Evolutionary conservation across 2,329 filamentous ascomycete species (phyloP), one percentile per base, ranked within the genome.

Genomic region (Paecilomyces niveus): DNA sequence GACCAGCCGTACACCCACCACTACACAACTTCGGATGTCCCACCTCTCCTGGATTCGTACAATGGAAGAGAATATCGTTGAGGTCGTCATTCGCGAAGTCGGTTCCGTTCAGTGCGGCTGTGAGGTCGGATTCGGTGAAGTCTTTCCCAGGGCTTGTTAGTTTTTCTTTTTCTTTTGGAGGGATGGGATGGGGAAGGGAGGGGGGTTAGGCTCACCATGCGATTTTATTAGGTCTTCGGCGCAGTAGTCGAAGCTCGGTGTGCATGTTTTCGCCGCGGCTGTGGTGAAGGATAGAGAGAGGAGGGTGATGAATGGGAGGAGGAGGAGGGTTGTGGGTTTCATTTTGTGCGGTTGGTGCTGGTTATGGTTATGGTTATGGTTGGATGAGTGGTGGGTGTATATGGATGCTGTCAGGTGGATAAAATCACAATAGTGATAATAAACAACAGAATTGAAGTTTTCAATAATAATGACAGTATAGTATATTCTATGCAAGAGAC

Each of bases 211-310:
- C 59, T 53, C 57, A 72, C 70, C 70, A 53, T 72, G 70, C 1
- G 62, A 63, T 15, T 66, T 62, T 21, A 70, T 64, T 26, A 72
- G 58, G 10, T 63, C 60, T 29, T 65, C 63, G 0, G 70, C 66
- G 59, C 70, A 72, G 58, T 72, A 72, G 54, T 72, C 70, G 55
- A 72, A 72, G 58, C 70, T 72, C 6, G 70, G 70, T 0, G 69
- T 71, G 54, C 70, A 72, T 18, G 67, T 64, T 56, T 71, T 71
- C 8, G 64, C 61, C 9, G 70, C 53, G 18, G 15, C 3, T 18
- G 15, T 18, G n/a, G 35, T 18, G 15, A 13, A n/a, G n/a, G n/a
- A n/a, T n/a, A n/a, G n/a, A n/a, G n/a, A n/a, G n/a, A 45, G 35
- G 35, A 45, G n/a, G 9, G 39, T 9, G 6, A 21, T n/a, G 39